Evolutionary conservation across 2,329 filamentous ascomycete species (phyloP).

Genomic region (Cytospora paraplurivora): DNA sequence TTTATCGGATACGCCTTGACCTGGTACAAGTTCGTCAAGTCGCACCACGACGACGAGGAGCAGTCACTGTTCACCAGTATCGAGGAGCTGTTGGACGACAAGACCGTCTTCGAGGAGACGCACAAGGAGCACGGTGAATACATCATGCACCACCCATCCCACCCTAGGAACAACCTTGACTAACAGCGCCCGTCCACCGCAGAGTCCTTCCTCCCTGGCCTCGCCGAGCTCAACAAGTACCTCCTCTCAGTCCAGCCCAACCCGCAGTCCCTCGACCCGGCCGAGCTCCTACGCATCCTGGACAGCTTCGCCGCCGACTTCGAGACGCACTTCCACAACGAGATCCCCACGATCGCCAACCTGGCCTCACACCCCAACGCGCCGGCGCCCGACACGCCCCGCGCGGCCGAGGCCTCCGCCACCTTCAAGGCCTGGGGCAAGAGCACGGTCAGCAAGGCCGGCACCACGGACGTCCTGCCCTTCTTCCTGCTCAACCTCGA

Average conservation of each 20-base stretch:
- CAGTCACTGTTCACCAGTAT: conserved; percentile 57
- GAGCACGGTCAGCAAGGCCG: conserved; percentile 63
- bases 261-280: conserved; percentile 46
- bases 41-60: conserved; percentile 65
- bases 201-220: conserved; percentile 54
- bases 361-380: conserved; percentile 54
- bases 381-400: conserved; percentile 48
- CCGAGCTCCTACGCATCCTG: conserved; percentile 53
- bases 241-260: conserved; percentile 44
- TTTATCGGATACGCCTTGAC: conserved; percentile 61
- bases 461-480: conserved; percentile 60
- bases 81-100: conserved; percentile 53
- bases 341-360: conserved; percentile 54
- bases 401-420: conserved; percentile 47
- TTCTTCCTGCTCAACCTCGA: conserved; percentile 68
- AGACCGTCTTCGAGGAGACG: conserved; percentile 53
- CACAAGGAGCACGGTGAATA: conserved; percentile 56
- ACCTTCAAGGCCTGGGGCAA: conserved; percentile 65
- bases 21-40: conserved; percentile 61
- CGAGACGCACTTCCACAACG: conserved; percentile 57
- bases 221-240: conserved; percentile 55
- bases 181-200: conserved; percentile 3
- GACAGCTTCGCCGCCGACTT: conserved; percentile 53
- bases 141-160: background rate
- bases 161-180: background rate